These are phyloP conservation scores for Cyclotella sp. DNA, from an alignment of 108 stramenopile genomes.

Conservation along the genomic window DNA sequence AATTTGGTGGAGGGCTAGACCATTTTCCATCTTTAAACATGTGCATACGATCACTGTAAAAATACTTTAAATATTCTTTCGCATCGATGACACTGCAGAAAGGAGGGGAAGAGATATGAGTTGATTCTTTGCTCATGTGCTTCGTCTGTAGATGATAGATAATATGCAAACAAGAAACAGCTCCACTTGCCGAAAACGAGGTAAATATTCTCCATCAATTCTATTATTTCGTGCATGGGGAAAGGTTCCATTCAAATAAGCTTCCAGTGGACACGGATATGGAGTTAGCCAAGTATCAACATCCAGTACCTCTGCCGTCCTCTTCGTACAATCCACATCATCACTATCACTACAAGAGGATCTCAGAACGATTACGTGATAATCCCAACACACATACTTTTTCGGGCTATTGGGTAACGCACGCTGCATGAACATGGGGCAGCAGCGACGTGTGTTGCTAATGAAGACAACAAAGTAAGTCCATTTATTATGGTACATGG, in stretches of 20 bases:
- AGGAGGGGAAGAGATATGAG: not conserved
- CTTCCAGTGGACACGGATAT: constrained; percentile 68
- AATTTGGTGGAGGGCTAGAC: constrained; percentile 73
- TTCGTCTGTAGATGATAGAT: not conserved
- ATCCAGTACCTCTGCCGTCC: constrained; percentile 56
- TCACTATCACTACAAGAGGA: not conserved
- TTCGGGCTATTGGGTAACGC: constrained; percentile 37
- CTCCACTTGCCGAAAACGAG: constrained; percentile 61
- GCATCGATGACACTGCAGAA: constrained; percentile 56
- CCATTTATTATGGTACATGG: constrained; percentile 4
- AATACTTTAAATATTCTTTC: constrained; percentile 57
- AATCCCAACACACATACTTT: constrained; percentile 82
- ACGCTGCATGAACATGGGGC: constrained; percentile 77
- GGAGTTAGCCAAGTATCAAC: constrained; percentile 71
- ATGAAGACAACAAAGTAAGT: constrained; percentile 72
- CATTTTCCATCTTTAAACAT: constrained; percentile 77
- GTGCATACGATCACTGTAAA: constrained; percentile 83
- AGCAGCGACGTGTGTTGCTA: constrained; percentile 68
- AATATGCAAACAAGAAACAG: not conserved
- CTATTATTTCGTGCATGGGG: constrained; percentile 36
- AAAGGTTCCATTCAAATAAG: constrained; percentile 66
- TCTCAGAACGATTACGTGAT: constrained; percentile 80
- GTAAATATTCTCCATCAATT: constrained; percentile 44
- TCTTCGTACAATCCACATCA: not conserved
- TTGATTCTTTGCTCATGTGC: too few relatives aligned